Percentiles rank a stretch among this genome's conserved stretches.
Evolutionary conservation across 331 rosid genomes (phyloP).

Genomic region (Ulmus americana): DNA sequence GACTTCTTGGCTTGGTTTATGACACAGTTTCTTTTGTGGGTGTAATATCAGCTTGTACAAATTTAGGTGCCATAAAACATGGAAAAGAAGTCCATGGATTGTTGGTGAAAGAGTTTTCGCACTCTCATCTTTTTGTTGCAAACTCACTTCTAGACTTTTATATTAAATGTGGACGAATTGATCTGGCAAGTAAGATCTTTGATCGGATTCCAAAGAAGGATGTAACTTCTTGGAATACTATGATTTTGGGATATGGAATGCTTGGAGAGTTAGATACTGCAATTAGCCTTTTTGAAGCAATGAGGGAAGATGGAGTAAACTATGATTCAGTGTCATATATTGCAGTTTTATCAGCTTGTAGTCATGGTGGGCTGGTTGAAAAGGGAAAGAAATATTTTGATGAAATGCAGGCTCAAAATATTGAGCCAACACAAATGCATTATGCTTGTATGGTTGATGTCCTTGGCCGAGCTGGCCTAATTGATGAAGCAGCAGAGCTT

Average conservation of each 20-base stretch:
- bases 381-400: slow-evolving; percentile 54
- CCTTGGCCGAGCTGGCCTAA: slow-evolving; percentile 71
- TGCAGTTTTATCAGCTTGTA: slow-evolving; percentile 78
- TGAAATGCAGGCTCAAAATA: slow-evolving; percentile 42
- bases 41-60: slow-evolving; percentile 70
- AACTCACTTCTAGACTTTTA: slow-evolving; percentile 77
- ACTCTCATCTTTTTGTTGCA: slow-evolving; percentile 54
- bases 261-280: slow-evolving; percentile 65
- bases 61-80: slow-evolving; percentile 55
- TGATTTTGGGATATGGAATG: slow-evolving; percentile 89
- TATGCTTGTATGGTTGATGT: slow-evolving; percentile 80
- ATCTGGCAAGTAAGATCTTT: slow-evolving; percentile 58
- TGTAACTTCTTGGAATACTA: slow-evolving; percentile 85
- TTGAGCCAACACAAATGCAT: slow-evolving; percentile 64
- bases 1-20: slow-evolving; percentile 39
- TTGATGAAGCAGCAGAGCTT: slow-evolving; percentile 69
- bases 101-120: slow-evolving; percentile 37
- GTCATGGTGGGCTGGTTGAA: slow-evolving; percentile 78
- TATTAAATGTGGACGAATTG: slow-evolving; percentile 73
- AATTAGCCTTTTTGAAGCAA: slow-evolving; percentile 56
- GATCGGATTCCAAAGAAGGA: slow-evolving; percentile 50
- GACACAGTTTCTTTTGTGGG: slow-evolving; percentile 74
- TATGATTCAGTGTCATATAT: slow-evolving; percentile 72
- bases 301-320: slow-evolving; percentile 47
- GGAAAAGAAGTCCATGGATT: slow-evolving; percentile 79